Evolutionary conservation across 768 basidiomycete species (phyloP).

Genomic region (Mycena crocata): DNA sequence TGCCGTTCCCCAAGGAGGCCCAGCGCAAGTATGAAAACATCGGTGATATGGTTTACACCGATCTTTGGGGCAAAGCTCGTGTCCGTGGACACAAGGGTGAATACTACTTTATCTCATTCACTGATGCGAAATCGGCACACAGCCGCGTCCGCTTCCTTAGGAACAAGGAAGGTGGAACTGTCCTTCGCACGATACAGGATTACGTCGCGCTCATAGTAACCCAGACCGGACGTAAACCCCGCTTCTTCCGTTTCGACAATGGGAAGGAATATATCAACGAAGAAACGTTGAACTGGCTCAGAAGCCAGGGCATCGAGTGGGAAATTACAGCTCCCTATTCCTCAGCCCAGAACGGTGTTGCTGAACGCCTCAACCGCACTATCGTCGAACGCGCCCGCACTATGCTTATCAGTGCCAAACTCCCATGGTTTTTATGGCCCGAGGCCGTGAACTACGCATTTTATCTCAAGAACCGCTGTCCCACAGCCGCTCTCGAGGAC

Average conservation of each 20-base stretch:
- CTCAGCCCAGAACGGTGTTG: constrained; percentile 45
- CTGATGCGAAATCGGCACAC: background rate
- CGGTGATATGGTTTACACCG: constrained; percentile 32
- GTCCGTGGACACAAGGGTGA: constrained; percentile 16
- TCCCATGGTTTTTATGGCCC: constrained; percentile 34
- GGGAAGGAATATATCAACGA: constrained; percentile 39
- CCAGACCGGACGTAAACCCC: constrained; percentile 19
- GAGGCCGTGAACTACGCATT: constrained; percentile 32
- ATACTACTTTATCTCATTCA: constrained; percentile 27
- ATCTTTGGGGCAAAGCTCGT: constrained; percentile 18
- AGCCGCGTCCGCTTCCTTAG: background rate
- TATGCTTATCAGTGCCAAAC: constrained; percentile 29
- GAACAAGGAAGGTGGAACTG: background rate
- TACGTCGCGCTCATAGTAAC: constrained; percentile 25
- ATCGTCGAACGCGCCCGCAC: constrained; percentile 35
- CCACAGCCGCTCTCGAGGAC: constrained; percentile 3
- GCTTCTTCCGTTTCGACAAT: constrained; percentile 34
- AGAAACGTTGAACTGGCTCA: constrained; percentile 28
- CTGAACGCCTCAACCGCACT: constrained; percentile 41
- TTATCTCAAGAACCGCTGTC: constrained; percentile 35
- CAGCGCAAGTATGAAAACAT: constrained; percentile 35
- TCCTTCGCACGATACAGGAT: constrained; percentile 4
- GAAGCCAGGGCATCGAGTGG: constrained; percentile 35
- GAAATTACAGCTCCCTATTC: constrained; percentile 41
- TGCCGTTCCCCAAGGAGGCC: constrained; percentile 40